A percentile compares a stretch with the other conserved stretches of the same genome.
These are phyloP conservation scores for Echinochloa phyllopogon DNA, from an alignment of 176 grass and related monocot genomes.

Conservation along the genomic window DNA sequence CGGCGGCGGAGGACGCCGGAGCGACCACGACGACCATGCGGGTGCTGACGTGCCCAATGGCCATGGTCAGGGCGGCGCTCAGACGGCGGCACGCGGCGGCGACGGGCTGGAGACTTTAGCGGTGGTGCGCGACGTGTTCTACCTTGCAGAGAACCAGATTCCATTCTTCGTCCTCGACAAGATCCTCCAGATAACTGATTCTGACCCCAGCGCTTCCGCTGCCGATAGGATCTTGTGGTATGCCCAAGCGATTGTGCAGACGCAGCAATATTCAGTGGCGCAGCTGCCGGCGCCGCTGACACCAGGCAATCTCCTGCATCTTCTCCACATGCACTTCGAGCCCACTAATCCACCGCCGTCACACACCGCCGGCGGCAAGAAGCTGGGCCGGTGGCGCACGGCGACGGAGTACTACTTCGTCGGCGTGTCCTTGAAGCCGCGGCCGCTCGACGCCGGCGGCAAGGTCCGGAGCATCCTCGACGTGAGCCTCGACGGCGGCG, in stretches of 20 bases:
- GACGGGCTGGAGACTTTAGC: not conserved
- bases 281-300: rapidly evolving
- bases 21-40: not conserved
- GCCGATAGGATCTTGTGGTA: not conserved
- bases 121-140: slow-evolving; percentile 23
- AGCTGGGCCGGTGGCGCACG: slow-evolving; percentile 36
- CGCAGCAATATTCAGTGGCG: not conserved
- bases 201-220: not conserved
- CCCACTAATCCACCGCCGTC: not conserved
- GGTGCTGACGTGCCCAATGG: not conserved
- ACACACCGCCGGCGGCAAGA: too few relatives aligned
- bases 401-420: slow-evolving; percentile 23
- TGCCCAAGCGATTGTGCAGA: not conserved
- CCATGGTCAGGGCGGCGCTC: not conserved
- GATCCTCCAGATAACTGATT: not conserved
- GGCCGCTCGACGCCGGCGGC: not conserved
- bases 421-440: not conserved
- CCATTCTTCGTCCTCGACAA: slow-evolving; percentile 33
- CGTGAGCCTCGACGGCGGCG: not conserved
- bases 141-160: slow-evolving; percentile 44
- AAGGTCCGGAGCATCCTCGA: not conserved
- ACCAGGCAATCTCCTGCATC: slow-evolving; percentile 36
- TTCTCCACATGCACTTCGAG: slow-evolving; percentile 40
- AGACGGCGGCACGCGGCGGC: not conserved
- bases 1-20: not conserved